Conservation (phyloP, 2,329 filamentous ascomycete genomes). For the Exophiala mesophila region DNA sequence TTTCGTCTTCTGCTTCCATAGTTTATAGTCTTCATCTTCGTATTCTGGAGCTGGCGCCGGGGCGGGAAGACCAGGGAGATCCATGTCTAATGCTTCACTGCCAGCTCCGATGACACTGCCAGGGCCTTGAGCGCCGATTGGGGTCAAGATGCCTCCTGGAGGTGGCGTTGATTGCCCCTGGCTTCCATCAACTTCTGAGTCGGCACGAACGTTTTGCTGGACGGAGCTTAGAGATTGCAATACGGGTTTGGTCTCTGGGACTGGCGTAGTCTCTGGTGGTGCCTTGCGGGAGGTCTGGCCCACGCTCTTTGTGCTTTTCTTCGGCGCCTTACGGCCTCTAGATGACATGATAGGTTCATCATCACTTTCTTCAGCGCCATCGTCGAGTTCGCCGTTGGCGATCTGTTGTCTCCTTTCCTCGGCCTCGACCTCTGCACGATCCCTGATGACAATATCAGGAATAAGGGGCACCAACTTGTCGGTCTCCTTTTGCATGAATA, state of each 20-base stretch:
- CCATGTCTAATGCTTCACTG: conserved; percentile 79
- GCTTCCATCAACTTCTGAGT: conserved; percentile 70
- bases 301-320: conserved; percentile 70
- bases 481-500: conserved; percentile 95
- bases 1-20: conserved; percentile 98
- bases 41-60: conserved; percentile 73
- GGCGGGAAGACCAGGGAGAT: conserved; percentile 61
- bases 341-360: conserved; percentile 99
- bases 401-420: conserved; percentile 76
- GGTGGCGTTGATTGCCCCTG: conserved; percentile 80
- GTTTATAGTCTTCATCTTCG: conserved; percentile 86
- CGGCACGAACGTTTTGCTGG: conserved; percentile 51
- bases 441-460: conserved; percentile 82
- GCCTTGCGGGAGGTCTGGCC: conserved; percentile 63
- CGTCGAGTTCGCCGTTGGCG: conserved; percentile 68
- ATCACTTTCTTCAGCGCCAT: conserved; percentile 84
- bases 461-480: conserved; percentile 95
- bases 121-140: conserved; percentile 64
- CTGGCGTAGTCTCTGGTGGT: conserved; percentile 70
- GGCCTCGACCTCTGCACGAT: conserved; percentile 89
- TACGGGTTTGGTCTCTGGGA: conserved; percentile 67
- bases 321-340: conserved; percentile 79
- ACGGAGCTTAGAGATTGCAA: conserved; percentile 50
- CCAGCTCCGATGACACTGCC: conserved; percentile 50
- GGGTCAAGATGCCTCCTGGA: conserved; percentile 65